A percentile compares a stretch with the other conserved stretches of the same genome.
Conservation (phyloP, 2,329 filamentous ascomycete species). For the Aureobasidium zeae region DNA sequence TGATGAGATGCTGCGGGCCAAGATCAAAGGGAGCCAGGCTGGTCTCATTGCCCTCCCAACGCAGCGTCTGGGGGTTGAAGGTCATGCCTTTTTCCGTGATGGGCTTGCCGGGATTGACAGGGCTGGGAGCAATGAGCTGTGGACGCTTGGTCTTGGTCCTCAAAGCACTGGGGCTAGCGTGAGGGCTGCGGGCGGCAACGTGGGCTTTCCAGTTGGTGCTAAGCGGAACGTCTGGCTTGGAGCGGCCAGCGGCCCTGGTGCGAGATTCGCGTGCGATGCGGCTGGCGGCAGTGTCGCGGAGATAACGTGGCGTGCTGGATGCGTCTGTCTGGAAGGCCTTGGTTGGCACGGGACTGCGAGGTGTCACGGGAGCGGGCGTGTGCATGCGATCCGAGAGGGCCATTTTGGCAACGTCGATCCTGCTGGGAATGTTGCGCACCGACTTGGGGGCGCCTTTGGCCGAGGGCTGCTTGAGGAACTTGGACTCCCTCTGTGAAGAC, state of each 20-base stretch:
- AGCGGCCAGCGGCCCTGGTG: constrained; percentile 30
- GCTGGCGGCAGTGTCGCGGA: constrained; percentile 57
- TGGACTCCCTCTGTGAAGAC: constrained; percentile 69
- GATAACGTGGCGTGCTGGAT: constrained; percentile 51
- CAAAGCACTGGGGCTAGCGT: constrained; percentile 41
- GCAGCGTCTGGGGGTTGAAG: constrained; percentile 77
- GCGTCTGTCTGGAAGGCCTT: constrained; percentile 33
- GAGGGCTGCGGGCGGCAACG: constrained; percentile 42
- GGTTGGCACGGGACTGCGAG: constrained; percentile 45
- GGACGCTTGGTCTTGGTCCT: constrained; percentile 38
- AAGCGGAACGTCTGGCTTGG: constrained; percentile 12
- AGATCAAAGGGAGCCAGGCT: constrained; percentile 68
- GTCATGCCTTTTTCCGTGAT: constrained; percentile 78
- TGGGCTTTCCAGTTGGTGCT: constrained; percentile 51
- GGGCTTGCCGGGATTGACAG: constrained; percentile 16
- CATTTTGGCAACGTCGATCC: constrained; percentile 28
- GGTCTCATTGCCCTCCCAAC: constrained; percentile 96
- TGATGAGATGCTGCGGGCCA: constrained; percentile 27
- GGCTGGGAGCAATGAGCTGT: constrained; percentile 31
- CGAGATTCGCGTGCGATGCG: constrained; percentile 55
- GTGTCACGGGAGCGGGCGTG: constrained; percentile 40
- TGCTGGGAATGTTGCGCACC: constrained; percentile 43
- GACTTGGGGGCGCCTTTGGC: constrained; percentile 59
- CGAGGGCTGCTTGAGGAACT: constrained; percentile 70
- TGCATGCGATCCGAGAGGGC: constrained; percentile 35